Conservation (phyloP, 2,329 filamentous ascomycete genomes). For the Fusarium sp. region DNA sequence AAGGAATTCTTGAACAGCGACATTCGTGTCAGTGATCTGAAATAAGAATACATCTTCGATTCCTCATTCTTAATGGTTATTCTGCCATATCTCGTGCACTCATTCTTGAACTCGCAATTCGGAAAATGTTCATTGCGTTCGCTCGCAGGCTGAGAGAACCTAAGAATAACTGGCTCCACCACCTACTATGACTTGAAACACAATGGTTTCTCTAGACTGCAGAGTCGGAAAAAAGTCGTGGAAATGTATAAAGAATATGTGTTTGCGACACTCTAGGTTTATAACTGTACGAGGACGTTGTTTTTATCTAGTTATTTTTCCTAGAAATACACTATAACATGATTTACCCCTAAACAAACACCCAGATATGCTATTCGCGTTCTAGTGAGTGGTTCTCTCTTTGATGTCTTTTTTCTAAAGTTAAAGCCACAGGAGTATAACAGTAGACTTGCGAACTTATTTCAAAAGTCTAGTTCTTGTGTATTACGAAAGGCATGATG, state of each 20-base stretch:
- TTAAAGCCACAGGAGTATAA: not conserved
- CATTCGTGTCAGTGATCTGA: conserved; percentile 39
- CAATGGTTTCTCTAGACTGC: not conserved
- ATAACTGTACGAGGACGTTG: conserved; percentile 39
- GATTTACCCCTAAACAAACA: not conserved
- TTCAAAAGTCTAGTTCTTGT: not conserved
- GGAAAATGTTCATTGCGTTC: conserved; percentile 10
- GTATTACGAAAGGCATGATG: conserved; percentile 1
- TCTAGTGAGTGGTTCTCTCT: not conserved
- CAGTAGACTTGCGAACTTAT: not conserved
- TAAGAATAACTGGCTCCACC: conserved; percentile 3
- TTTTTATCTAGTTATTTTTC: conserved; percentile 42
- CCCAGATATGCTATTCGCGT: not conserved
- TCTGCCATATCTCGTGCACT: conserved; percentile 6
- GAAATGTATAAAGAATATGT: conserved; percentile 41
- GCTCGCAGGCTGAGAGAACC: conserved; percentile 8
- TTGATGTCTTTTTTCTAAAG: not conserved
- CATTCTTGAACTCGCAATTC: conserved; percentile 22
- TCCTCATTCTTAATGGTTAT: conserved; percentile 22
- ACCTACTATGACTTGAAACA: not conserved
- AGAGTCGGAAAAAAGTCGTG: conserved; percentile 15
- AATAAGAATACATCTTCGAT: conserved; percentile 29
- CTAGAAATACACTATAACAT: conserved; percentile 38
- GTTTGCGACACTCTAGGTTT: conserved; percentile 43
- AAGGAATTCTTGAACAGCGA: conserved; percentile 24